Evolutionary conservation across 1,139 yeast genomes (phyloP), one percentile per base, ranked within the genome.

Genomic region (Blastobotrys illinoisensis): DNA sequence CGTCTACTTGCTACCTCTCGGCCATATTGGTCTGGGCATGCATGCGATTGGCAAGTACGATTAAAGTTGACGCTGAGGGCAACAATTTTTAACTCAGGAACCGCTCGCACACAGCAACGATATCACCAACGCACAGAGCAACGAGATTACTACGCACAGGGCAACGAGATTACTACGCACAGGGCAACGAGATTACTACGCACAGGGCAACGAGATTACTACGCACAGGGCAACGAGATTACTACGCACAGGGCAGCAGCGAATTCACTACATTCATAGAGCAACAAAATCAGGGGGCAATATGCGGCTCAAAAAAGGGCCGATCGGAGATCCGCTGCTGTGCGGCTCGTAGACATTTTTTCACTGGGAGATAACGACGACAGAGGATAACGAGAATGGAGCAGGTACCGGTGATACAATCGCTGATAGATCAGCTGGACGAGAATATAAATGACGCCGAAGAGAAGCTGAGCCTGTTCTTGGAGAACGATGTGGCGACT

Each of bases 391-490:
- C 11, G 4, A 47, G 11, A 28, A 66, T 66, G 69, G 69, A 66
- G 46, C 59, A 60, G 40, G 54, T 65, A 5, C 62, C 67, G 13
- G 57, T 54, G 28, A 55, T 65, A 26, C 59, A 60, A 40, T 60
- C 59, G 52, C 58, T 53, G 45, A 60, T 67, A 9, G 64, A 60
- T 47, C 52, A 59, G 5, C 62, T 75, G 7, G 62, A 63, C 21
- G 63, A 61, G 0, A 62, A 60, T 3, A 58, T 76, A 36, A 64
- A 62, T 19, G 58, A 52, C 2, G 64, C 74, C 4, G 63, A 64
- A 43, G 50, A 52, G 11, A 58, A 63, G 16, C 54, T 74, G 11
- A 60, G 57, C 11, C 62, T 65, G 4, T 48, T 68, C 7, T 53
- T 71, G 16, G 56, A 60, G 6, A 56, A 60, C 48, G 64, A 44